Percentiles rank a stretch among this genome's conserved stretches.
These are phyloP conservation scores for Fusarium sp. DNA, from an alignment of 2,329 filamentous ascomycete genomes.

Conservation along the genomic window DNA sequence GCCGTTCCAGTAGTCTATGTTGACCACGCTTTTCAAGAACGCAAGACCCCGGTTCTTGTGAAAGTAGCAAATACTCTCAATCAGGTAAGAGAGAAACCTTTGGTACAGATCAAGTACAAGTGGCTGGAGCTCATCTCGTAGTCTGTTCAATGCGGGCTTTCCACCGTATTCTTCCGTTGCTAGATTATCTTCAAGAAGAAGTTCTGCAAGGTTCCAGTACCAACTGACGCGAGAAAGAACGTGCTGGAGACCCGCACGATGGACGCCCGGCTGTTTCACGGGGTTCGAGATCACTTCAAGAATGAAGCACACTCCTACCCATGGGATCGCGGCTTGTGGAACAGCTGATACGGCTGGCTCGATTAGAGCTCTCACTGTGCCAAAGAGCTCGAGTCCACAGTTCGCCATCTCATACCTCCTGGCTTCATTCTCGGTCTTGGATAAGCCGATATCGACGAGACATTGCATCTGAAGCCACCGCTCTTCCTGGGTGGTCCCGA, in stretches of 20 bases:
- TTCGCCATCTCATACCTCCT: background rate
- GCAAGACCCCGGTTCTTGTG: background rate
- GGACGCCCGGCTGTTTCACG: background rate
- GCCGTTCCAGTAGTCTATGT: background rate
- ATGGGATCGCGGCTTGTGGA: background rate
- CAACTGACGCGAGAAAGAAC: background rate
- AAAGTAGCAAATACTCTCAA: background rate
- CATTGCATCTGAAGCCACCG: background rate
- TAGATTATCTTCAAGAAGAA: background rate
- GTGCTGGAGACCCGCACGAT: background rate
- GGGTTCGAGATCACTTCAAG: background rate
- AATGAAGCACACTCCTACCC: background rate
- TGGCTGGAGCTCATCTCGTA: background rate
- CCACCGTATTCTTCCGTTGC: background rate
- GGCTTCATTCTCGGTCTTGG: background rate
- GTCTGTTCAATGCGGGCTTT: background rate
- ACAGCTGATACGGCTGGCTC: background rate
- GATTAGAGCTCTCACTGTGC: background rate
- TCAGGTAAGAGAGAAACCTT: background rate
- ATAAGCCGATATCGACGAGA: background rate
- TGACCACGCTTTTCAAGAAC: background rate
- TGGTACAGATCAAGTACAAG: background rate
- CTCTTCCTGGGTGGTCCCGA: background rate
- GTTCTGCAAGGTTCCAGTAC: background rate
- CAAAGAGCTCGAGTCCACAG: background rate